A percentile compares a stretch with the other conserved stretches of the same genome.
phyloP scores from a whole-genome alignment of 2,329 filamentous ascomycete genomes.

The Neobulgaria alba region DNA sequence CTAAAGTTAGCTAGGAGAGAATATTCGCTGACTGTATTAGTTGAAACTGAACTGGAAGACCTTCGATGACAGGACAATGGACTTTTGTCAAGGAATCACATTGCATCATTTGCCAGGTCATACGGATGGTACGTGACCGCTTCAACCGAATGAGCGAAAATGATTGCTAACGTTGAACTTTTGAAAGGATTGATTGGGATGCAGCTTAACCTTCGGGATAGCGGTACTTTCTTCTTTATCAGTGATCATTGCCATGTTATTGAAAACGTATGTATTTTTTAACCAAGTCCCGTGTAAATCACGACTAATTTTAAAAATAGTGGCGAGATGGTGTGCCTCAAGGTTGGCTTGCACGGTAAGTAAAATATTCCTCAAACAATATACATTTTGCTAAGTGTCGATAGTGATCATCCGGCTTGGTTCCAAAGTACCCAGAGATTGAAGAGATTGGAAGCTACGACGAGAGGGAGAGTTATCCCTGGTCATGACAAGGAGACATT shows the following conservation, averaged over 20 bases:
- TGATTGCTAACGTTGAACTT: background rate
- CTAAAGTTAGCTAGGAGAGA: conserved; percentile 7
- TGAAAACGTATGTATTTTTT: conserved; percentile 18
- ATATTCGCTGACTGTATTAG: too few species aligned
- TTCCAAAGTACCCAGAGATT: conserved; percentile 27
- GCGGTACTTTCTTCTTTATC: conserved; percentile 29
- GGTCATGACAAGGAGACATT: conserved; percentile 25
- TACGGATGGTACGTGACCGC: conserved; percentile 18
- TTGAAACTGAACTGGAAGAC: conserved; percentile 35
- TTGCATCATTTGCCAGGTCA: conserved; percentile 24
- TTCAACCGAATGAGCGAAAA: background rate
- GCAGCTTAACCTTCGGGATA: conserved; percentile 28
- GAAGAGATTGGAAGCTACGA: conserved; percentile 26
- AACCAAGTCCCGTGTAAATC: background rate
- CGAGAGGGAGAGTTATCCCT: conserved; percentile 21
- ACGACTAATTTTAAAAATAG: conserved; percentile 6
- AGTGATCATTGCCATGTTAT: conserved; percentile 30
- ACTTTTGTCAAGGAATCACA: conserved; percentile 33
- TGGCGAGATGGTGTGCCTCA: conserved; percentile 27
- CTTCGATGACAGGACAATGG: conserved; percentile 32
- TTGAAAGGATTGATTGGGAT: conserved; percentile 27
- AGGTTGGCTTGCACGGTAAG: conserved; percentile 28
- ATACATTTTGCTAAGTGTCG: too few species aligned
- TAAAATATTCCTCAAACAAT: background rate
- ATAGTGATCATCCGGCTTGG: conserved; percentile 28